Evolutionary conservation across 1,284 basidiomycete genomes (phyloP), one percentile per base, ranked within the genome.

Genomic region (Inonotus hispidus): DNA sequence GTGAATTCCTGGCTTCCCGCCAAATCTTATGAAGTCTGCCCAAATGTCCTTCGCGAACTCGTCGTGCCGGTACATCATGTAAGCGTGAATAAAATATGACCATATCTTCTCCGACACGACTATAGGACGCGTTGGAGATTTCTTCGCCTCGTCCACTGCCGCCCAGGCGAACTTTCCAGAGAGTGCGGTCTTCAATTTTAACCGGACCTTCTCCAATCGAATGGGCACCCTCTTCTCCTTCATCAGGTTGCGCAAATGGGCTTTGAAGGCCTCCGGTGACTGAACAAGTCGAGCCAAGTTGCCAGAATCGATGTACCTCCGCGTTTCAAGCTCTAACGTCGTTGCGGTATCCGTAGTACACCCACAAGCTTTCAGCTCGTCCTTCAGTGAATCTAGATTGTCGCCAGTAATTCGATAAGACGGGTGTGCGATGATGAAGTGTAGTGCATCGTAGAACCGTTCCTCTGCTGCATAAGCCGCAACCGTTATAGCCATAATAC

Each of bases 21-120:
- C 79, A n/a, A 79, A 70, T 25, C 70, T 68, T 13, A 73, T 58
- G 73, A 90, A 79, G 65, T 88, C 84, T 41, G 82, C 76, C 89
- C 88, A 90, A 5, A 90, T 67, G 35, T 71, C 71, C 50, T 78
- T 78, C 0, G 83, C 88, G 19, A 85, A 69, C 59, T 88, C 83
- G 46, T 76, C 74, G 50, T 78, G 73, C 32, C 78, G 73, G 63
- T 78, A 78, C 58, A 73, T 75, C 50, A 89, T 71, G 64, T 89
- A 88, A 16, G 79, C 82, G 2, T 75, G 77, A 53, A 92, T 71
- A 65, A 92, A 84, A 1, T 80, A 75, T 0, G 77, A 75, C 88
- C 88, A 92, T 19, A 75, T 72, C 10, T 76, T 71, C 60, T 83
- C 79, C 2, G 80, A 77, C 66, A 91, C 72, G 11, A 79, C 70